These are phyloP conservation scores for Artemisia argyi DNA, from an alignment of 129 eudicot species.

Conservation along the genomic window DNA sequence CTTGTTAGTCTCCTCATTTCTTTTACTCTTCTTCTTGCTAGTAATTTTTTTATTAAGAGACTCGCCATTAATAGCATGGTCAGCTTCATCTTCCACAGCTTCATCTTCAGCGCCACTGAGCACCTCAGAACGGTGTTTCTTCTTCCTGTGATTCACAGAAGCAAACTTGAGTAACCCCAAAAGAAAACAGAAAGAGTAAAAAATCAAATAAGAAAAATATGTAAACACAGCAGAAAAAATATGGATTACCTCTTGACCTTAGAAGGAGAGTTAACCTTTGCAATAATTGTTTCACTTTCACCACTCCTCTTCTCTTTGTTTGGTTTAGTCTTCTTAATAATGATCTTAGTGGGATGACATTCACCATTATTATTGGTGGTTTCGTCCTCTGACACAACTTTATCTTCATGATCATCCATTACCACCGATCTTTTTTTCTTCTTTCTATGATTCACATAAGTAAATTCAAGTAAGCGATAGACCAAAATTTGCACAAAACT, in stretches of 20 bases:
- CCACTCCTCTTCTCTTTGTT: constrained; percentile 34
- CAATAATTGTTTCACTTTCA: constrained; percentile 31
- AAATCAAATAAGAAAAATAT: background rate
- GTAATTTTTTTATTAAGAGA: constrained; percentile 13
- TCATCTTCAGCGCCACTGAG: constrained; percentile 31
- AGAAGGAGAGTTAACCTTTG: constrained; percentile 26
- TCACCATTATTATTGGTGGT: constrained; percentile 22
- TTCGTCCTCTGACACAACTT: constrained; percentile 24
- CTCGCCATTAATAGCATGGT: constrained; percentile 23
- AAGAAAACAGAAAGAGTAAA: background rate
- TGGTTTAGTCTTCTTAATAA: constrained; percentile 27
- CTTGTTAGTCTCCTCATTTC: constrained; percentile 18
- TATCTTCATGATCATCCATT: constrained; percentile 32
- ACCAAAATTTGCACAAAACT: constrained; percentile 2
- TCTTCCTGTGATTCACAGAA: constrained; percentile 42
- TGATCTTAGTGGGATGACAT: constrained; percentile 26
- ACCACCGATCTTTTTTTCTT: constrained; percentile 45
- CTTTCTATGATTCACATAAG: constrained; percentile 39
- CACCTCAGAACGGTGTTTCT: constrained; percentile 43
- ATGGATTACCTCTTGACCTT: constrained; percentile 41
- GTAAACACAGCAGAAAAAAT: background rate
- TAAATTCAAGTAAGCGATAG: constrained; percentile 16
- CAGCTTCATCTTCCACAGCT: constrained; percentile 25
- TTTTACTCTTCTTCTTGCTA: constrained; percentile 35
- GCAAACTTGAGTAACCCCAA: background rate